Conservation (phyloP, 139 green algal species). For the Picochlorum sp. region DNA sequence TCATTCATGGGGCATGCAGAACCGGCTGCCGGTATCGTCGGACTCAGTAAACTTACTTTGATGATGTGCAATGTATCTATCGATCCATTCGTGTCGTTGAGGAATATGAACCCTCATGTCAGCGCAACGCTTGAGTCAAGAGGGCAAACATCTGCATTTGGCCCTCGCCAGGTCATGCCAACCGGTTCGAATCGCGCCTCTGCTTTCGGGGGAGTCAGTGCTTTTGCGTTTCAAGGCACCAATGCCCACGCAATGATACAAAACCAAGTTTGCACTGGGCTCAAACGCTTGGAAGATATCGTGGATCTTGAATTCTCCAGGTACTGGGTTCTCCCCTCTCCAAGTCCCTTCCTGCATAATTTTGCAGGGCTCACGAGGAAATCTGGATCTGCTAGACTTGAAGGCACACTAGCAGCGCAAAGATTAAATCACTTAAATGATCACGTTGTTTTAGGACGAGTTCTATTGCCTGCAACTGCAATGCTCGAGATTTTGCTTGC, state of each 20-base stretch:
- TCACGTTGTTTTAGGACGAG: constrained; percentile 49
- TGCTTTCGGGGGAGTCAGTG: constrained; percentile 45
- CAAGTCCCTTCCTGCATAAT: constrained; percentile 13
- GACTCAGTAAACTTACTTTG: constrained; percentile 44
- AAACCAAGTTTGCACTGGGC: background rate
- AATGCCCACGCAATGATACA: constrained; percentile 44
- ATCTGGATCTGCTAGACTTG: background rate
- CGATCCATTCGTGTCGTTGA: constrained; percentile 49
- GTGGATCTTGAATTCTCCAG: background rate
- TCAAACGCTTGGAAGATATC: background rate
- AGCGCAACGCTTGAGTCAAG: constrained; percentile 26
- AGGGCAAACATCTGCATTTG: constrained; percentile 14
- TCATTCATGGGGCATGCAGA: constrained; percentile 75
- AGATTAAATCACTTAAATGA: constrained; percentile 46
- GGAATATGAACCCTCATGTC: constrained; percentile 48
- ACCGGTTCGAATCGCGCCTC: background rate
- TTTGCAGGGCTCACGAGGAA: background rate
- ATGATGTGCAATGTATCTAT: constrained; percentile 12
- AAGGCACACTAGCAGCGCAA: background rate
- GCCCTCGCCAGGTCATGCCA: background rate
- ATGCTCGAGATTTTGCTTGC: constrained; percentile 59
- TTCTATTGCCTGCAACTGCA: constrained; percentile 56
- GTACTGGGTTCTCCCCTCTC: constrained; percentile 26
- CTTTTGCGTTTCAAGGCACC: constrained; percentile 74
- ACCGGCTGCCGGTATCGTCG: constrained; percentile 67